These are phyloP conservation scores for Chalara sp. DNA, from an alignment of 2,329 filamentous ascomycete species.

Conservation along the genomic window DNA sequence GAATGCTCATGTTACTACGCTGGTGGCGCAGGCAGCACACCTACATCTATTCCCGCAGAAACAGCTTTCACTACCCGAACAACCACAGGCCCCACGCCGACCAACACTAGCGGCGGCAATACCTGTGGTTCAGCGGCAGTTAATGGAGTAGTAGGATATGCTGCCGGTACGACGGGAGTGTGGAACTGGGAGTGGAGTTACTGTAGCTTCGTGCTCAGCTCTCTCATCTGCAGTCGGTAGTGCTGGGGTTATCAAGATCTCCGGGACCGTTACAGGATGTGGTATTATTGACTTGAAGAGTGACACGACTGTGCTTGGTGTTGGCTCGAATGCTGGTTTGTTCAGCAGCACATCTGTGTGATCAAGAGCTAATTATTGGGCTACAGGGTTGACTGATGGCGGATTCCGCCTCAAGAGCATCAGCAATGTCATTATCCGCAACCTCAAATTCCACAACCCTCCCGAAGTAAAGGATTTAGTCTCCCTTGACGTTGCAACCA, in stretches of 20 bases:
- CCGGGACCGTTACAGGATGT: conserved; percentile 30
- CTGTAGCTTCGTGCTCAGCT: too few species aligned
- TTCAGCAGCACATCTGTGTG: not conserved
- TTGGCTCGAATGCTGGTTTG: conserved; percentile 28
- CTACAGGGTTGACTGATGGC: conserved; percentile 29
- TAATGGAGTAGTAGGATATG: too few species aligned
- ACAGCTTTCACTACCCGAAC: too few species aligned
- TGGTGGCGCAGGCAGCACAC: too few species aligned
- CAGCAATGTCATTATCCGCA: conserved; percentile 45
- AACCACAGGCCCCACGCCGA: too few species aligned
- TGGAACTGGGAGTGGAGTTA: too few species aligned
- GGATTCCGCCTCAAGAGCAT: conserved; percentile 38
- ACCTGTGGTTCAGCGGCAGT: too few species aligned
- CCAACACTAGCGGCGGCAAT: too few species aligned
- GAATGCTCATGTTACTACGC: too few species aligned
- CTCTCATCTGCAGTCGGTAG: too few species aligned
- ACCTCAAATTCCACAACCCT: conserved; percentile 40
- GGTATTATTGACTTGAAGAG: conserved; percentile 32
- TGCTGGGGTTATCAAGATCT: conserved; percentile 32
- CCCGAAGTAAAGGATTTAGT: conserved; percentile 40
- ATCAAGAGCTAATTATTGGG: not conserved
- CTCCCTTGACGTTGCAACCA: conserved; percentile 32
- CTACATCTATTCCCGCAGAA: too few species aligned
- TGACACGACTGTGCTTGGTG: conserved; percentile 38
- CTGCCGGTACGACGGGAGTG: too few species aligned